phyloP scores from a whole-genome alignment of 202 grass and related monocot species.

The Sporobolus alterniflorus region DNA sequence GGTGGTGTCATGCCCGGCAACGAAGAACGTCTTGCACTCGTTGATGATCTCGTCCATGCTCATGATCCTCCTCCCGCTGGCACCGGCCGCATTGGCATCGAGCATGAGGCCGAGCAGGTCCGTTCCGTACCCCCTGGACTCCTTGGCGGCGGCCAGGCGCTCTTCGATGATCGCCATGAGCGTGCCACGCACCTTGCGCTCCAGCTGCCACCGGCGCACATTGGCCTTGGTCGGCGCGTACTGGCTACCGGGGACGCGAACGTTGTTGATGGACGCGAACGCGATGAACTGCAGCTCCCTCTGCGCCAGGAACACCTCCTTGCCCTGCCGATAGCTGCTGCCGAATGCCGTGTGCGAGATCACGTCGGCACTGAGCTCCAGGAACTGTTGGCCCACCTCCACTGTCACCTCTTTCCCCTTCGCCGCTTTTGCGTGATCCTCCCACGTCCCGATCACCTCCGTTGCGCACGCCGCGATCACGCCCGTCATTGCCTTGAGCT shows the following conservation, averaged over 20 bases:
- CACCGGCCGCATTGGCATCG: constrained; percentile 17
- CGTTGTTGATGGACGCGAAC: not conserved
- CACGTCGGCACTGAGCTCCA: constrained; percentile 61
- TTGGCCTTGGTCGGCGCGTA: constrained; percentile 44
- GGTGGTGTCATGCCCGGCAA: constrained; percentile 65
- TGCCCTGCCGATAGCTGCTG: constrained; percentile 54
- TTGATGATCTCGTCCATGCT: constrained; percentile 69
- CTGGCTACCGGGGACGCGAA: constrained; percentile 21
- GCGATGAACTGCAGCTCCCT: constrained; percentile 60
- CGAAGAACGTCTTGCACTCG: constrained; percentile 83
- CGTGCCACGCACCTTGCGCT: constrained; percentile 33
- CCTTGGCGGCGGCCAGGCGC: constrained; percentile 21
- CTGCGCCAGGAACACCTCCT: constrained; percentile 64
- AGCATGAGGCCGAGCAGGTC: constrained; percentile 65
- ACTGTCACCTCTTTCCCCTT: constrained; percentile 18
- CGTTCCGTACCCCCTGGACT: constrained; percentile 27
- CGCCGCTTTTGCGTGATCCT: not conserved
- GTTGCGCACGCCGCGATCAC: constrained; percentile 42
- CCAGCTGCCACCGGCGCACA: constrained; percentile 37
- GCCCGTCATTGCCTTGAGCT: constrained; percentile 53
- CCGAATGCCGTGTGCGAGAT: constrained; percentile 68
- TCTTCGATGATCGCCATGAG: constrained; percentile 44
- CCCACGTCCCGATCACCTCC: constrained; percentile 46
- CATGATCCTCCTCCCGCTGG: not conserved
- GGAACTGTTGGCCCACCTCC: constrained; percentile 49